These are phyloP conservation scores for Casuarina equisetifolia DNA, from an alignment of 306 rosid species.

Conservation along the genomic window DNA sequence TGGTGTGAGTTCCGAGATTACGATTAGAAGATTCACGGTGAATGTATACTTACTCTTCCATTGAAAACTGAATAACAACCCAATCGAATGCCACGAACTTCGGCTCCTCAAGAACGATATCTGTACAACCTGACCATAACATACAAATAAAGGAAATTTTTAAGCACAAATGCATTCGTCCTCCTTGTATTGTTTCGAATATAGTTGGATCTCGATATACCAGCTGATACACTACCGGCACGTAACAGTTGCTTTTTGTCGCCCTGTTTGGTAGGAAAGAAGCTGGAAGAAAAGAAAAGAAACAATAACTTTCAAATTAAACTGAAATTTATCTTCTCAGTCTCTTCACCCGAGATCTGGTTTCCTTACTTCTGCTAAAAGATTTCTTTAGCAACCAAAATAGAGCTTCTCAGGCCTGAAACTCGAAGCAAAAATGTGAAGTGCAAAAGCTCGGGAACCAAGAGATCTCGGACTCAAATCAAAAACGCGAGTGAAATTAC, in stretches of 20 bases:
- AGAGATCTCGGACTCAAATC: background rate
- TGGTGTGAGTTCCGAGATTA: constrained; percentile 12
- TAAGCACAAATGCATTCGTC: background rate
- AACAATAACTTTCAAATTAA: background rate
- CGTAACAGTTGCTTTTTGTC: background rate
- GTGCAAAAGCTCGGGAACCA: background rate
- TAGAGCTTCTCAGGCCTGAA: background rate
- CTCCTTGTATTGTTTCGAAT: background rate
- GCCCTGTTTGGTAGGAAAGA: constrained; percentile 14
- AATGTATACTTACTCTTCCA: constrained; percentile 79
- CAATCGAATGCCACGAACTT: background rate
- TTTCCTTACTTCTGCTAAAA: constrained; percentile 1
- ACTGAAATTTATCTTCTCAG: background rate
- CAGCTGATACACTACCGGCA: background rate
- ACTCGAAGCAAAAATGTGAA: background rate
- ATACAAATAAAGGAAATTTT: background rate
- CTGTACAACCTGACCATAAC: constrained; percentile 12
- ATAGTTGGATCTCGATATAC: constrained; percentile 3
- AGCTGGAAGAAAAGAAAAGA: background rate
- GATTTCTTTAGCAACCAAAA: constrained; percentile 11
- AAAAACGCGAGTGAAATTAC: background rate
- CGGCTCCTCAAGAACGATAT: constrained; percentile 2
- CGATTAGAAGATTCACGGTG: constrained; percentile 14
- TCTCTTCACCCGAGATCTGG: background rate
- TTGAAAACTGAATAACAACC: constrained; percentile 33